Evolutionary conservation across 2,329 filamentous ascomycete species (phyloP).

Genomic region (Ambrosiella beaveri): DNA sequence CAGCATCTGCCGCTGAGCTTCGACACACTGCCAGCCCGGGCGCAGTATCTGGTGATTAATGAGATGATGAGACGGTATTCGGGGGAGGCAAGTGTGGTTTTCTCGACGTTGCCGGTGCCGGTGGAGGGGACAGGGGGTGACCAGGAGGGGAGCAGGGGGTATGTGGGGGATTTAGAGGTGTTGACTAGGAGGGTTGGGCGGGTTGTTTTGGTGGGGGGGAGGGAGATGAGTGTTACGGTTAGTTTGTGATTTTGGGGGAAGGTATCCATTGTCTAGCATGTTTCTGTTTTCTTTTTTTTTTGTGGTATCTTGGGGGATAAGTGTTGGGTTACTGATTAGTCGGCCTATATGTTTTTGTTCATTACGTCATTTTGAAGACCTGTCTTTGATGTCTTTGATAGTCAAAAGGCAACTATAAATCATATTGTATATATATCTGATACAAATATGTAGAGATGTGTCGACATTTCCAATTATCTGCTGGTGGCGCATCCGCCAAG

Average conservation of each 20-base stretch:
- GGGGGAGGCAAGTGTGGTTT: slow-evolving; percentile 48
- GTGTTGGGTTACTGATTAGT: no score
- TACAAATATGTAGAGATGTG: no score
- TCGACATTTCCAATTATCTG: no score
- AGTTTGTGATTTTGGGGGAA: slow-evolving; percentile 32
- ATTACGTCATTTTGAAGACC: no score
- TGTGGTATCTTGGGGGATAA: background rate
- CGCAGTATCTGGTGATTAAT: slow-evolving; percentile 74
- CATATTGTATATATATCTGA: no score
- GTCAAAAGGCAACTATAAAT: no score
- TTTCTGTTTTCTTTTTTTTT: slow-evolving; percentile 7
- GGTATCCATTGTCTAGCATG: slow-evolving; percentile 2
- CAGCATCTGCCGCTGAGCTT: slow-evolving; percentile 57
- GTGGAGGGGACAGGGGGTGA: slow-evolving; percentile 57
- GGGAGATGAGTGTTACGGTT: slow-evolving; percentile 78
- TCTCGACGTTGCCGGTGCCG: slow-evolving; percentile 71
- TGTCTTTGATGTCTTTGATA: no score
- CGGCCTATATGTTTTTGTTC: no score
- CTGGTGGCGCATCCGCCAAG: no score
- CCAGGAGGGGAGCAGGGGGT: slow-evolving; percentile 52
- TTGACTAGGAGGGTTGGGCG: slow-evolving; percentile 62
- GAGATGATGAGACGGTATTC: slow-evolving; percentile 60
- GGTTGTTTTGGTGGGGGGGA: slow-evolving; percentile 63
- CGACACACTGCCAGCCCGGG: slow-evolving; percentile 69
- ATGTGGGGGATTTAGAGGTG: slow-evolving; percentile 62